Conservation (phyloP, 352 stramenopile species). For the Blastocystis sp. region DNA sequence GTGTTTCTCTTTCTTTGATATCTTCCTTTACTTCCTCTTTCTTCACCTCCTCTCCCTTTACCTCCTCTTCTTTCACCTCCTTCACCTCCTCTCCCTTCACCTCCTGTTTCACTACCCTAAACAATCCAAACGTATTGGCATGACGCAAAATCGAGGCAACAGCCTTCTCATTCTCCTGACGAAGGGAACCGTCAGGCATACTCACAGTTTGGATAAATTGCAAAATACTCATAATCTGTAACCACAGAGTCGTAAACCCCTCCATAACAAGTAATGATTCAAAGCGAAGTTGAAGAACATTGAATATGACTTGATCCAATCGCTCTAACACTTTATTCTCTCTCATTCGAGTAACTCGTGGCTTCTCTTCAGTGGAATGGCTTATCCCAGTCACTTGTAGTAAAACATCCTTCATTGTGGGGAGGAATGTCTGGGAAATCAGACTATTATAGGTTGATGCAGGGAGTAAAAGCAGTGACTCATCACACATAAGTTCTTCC, state of each 20-base stretch:
- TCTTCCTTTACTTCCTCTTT: not conserved
- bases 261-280: slow-evolving; percentile 37
- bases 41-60: not conserved
- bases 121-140: slow-evolving; percentile 5
- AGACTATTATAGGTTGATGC: not conserved
- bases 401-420: slow-evolving; percentile 33
- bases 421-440: not conserved
- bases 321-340: not conserved
- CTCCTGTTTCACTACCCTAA: not conserved
- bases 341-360: not conserved
- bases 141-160: not conserved
- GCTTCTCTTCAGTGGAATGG: not conserved
- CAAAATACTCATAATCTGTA: slow-evolving; percentile 42
- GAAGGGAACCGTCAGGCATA: not conserved
- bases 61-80: not conserved
- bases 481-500: slow-evolving; percentile 12
- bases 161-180: slow-evolving; percentile 10
- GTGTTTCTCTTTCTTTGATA: not conserved
- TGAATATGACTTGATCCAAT: not conserved
- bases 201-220: slow-evolving; percentile 50
- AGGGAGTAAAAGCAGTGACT: not conserved
- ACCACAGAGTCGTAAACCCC: slow-evolving; percentile 29
- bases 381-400: not conserved
- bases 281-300: slow-evolving; percentile 52
- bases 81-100: not conserved